Base-by-base conservation (phyloP, 371 early-diverging fungal genomes). In the Haplosporangium sp. region DNA sequence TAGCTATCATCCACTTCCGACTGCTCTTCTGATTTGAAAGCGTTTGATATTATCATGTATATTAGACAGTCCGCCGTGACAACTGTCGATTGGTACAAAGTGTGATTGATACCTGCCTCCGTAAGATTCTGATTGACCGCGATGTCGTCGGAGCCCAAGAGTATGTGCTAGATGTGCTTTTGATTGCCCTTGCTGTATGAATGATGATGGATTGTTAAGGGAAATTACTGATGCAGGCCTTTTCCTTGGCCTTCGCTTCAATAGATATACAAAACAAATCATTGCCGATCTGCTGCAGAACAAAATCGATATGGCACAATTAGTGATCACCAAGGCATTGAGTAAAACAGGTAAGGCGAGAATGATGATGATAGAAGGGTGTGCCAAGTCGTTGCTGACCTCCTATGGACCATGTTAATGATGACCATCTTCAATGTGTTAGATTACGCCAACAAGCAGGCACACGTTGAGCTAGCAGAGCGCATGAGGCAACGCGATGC, bases 281-380 rank as follows among this genome's bases (percentile, higher is more conserved):
- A 98, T 99, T 66, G 75, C 95, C 9, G 97, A 99, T 69, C 83
- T 99, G 54, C 84, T 99, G 42, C 95, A 96, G 73, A 99, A 99
- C 83, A 96, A 96, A 83, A 90, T 99, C 16, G 99, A 99, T 85
- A 80, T 99, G 73, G 96, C 98, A 5, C 95, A 95, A 80, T 89
- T 99, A 1, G 99, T 99, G 23, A 99, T 99, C 62, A 95, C 98
- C 10, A 99, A 99, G 83, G 93, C 96, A 11, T 85, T 99, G 23
- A 94, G 96, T 57, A 99, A 99, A 83, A 84, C 95, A 47, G 92
- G 90, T 77, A 79, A 63, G 82, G 20, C 4, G 29, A 29, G 29
- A 29, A 29, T 29, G 29, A 29, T 29, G 2, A 4, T 29, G 29
- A 4, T 29, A 29, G 29, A 29, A 29, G 29, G 29, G 29, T 29